phyloP scores from a whole-genome alignment of 1,284 basidiomycete genomes.

The Rhodofomes roseus region DNA sequence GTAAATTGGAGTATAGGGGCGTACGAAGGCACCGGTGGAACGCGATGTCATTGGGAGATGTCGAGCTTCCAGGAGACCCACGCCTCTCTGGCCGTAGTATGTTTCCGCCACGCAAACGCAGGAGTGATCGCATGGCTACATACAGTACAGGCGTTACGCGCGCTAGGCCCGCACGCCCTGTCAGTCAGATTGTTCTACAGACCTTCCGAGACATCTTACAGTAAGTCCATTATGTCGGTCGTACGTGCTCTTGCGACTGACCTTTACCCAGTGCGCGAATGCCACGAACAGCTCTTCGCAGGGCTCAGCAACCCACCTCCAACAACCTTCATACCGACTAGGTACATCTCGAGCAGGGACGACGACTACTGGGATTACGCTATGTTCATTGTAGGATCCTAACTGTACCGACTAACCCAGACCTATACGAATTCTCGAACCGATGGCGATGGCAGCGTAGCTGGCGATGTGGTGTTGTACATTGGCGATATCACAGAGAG shows the following conservation, averaged over 20 bases:
- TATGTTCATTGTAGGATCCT: conserved; percentile 38
- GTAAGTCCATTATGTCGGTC: conserved; percentile 11
- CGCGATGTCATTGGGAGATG: conserved; percentile 41
- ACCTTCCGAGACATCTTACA: conserved; percentile 19
- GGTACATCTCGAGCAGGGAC: conserved; percentile 39
- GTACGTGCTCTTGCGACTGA: not conserved
- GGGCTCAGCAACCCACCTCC: conserved; percentile 29
- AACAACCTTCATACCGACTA: conserved; percentile 55
- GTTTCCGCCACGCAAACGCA: conserved; percentile 36
- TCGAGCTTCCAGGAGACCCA: conserved; percentile 37
- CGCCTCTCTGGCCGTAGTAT: conserved; percentile 41
- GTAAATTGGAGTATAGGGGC: not conserved
- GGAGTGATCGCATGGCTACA: conserved; percentile 17
- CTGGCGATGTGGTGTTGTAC: not conserved
- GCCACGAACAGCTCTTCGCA: conserved; percentile 12
- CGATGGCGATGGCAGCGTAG: not conserved
- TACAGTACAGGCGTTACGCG: conserved; percentile 8
- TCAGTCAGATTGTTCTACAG: conserved; percentile 46
- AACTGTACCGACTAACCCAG: conserved; percentile 19
- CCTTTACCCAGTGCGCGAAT: conserved; percentile 6
- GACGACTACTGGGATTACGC: conserved; percentile 57
- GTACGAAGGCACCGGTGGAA: conserved; percentile 10
- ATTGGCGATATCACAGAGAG: not conserved
- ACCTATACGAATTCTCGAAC: conserved; percentile 7
- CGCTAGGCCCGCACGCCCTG: conserved; percentile 22